Base-by-base conservation (phyloP, 805 yeast species). In the Metschnikowia continentalis region DNA sequence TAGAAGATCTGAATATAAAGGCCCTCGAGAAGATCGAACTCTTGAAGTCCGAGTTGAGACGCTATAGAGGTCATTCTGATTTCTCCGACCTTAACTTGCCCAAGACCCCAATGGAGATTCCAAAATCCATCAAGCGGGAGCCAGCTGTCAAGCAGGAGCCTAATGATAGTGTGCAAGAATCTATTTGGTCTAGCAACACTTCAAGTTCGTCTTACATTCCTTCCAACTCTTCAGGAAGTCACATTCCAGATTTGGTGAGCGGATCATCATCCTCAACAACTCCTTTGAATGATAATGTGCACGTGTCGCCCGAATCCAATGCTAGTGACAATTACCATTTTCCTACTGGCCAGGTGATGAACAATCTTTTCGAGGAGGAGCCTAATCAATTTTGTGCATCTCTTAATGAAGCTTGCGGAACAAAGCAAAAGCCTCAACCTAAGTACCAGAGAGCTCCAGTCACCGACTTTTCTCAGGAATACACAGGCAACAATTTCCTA, bases 351-450 rank as follows among this genome's bases (percentile, higher is more conserved):
- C 47, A 32, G 26, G 5, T 19, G 3, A 56, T 61, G 14, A 52
- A 60, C 11, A 54, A 56, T 11, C 49, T 49, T 7, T 86, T 82
- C 63, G 86, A 83, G 61, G 92, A 88, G 62, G 83, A 84, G 57
- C 83, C 84, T 49, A 78, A 80, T 52, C 81, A 80, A 30, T 92
- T 92, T 64, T 92, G 98, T 63, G 79, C 79, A 23, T 81, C 83
- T 59, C 76, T 92, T 62, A 79, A 81, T 54, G 78, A 82, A 65
- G 97, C 90, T 0, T 91, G 97, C 68, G 97, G 97, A 15, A 83
- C 84, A 6, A 83, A 75, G 59, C 76, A 76, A 14, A 69, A 79
- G 55, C 96, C 94, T 3, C 64, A 84, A 3, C 95, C 96, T 2
- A 70, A 71, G 53, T 67, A 53, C 49, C 61, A 64, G 46, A 56